Conservation (phyloP, 2,329 filamentous ascomycete genomes). For the Pyricularia sp. region DNA sequence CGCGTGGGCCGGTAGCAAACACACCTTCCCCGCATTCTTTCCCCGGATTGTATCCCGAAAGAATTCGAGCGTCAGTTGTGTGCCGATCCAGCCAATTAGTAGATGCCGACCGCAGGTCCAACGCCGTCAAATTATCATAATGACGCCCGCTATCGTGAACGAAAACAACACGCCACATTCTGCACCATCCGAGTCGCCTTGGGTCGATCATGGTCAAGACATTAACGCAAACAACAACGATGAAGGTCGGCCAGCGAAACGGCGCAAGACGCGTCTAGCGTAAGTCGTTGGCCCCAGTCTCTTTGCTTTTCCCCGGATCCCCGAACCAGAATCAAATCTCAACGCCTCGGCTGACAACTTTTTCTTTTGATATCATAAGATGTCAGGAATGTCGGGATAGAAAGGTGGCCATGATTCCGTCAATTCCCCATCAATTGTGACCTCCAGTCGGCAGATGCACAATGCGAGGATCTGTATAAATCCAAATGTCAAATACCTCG, state of each 20-base stretch:
- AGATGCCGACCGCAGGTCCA: not conserved
- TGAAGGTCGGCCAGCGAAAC: constrained; percentile 1
- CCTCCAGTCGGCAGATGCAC: not conserved
- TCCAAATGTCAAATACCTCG: not conserved
- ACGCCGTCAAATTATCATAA: not conserved
- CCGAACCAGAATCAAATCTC: not conserved
- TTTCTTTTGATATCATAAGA: not conserved
- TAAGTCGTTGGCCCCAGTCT: not conserved
- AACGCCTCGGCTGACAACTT: not conserved
- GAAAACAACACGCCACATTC: not conserved
- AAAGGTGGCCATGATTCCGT: not conserved
- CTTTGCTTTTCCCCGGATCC: not conserved
- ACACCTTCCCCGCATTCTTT: not conserved
- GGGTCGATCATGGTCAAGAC: not conserved
- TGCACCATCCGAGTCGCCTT: not conserved
- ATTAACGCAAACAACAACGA: not conserved
- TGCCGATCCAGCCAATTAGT: not conserved
- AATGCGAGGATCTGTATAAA: not conserved
- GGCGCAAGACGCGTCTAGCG: constrained; percentile 5
- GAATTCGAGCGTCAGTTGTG: not conserved
- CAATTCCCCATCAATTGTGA: not conserved
- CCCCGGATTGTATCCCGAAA: not conserved
- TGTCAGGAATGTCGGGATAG: constrained; percentile 5
- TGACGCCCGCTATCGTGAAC: not conserved
- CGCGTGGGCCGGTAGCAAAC: not conserved